phyloP scores from a whole-genome alignment of 2,329 filamentous ascomycete genomes.

The Trichoderma oligosporum region DNA sequence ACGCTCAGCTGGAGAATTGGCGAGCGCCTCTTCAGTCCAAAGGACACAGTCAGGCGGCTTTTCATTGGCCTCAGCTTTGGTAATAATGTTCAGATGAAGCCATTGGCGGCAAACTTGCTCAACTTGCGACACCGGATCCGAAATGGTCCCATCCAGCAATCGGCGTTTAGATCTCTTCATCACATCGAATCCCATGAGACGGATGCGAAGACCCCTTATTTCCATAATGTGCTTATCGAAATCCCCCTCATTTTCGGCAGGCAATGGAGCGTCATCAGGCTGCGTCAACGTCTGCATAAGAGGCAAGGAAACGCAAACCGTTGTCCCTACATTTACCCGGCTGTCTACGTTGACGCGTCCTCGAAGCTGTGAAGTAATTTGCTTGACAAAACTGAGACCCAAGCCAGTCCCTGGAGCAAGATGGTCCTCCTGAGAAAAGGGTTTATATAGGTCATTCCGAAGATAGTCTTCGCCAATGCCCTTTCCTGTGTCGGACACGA shows the following conservation, averaged over 20 bases:
- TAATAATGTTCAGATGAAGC: constrained; percentile 32
- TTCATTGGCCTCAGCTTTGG: constrained; percentile 12
- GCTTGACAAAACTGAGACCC: constrained; percentile 61
- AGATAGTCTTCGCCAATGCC: constrained; percentile 64
- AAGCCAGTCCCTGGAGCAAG: constrained; percentile 60
- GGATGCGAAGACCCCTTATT: constrained; percentile 31
- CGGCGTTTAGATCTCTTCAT: neutral
- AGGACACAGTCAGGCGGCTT: constrained; percentile 29
- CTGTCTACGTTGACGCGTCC: constrained; percentile 57
- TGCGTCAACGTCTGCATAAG: constrained; percentile 21
- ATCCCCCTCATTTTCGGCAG: constrained; percentile 25
- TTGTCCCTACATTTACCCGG: constrained; percentile 36
- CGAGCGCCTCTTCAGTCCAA: constrained; percentile 15
- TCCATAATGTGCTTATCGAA: constrained; percentile 30
- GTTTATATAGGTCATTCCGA: constrained; percentile 56
- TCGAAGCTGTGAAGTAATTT: constrained; percentile 54
- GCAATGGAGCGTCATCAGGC: neutral
- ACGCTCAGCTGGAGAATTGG: neutral
- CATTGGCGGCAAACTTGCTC: constrained; percentile 31
- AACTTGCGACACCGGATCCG: neutral
- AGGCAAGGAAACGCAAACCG: constrained; percentile 33
- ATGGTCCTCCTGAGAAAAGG: constrained; percentile 61
- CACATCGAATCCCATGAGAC: constrained; percentile 26
- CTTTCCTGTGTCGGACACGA: constrained; percentile 60
- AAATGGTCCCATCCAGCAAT: constrained; percentile 5